Conservation (phyloP, 2,329 filamentous ascomycete species). For the Ascomycota sp. region DNA sequence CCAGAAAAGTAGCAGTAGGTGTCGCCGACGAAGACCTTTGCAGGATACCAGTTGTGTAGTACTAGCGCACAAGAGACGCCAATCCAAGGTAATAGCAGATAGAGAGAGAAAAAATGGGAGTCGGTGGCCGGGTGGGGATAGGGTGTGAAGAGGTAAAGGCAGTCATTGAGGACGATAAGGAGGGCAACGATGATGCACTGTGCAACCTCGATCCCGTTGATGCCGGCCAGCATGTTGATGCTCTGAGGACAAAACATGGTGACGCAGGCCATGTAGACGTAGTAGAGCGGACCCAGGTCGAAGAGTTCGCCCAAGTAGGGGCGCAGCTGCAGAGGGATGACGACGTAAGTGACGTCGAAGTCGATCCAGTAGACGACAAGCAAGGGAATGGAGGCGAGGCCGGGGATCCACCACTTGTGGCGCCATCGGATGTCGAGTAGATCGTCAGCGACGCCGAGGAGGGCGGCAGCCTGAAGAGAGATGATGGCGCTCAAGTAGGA, state of each 20-base stretch:
- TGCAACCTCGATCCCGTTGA: constrained; percentile 92
- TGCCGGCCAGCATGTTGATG: constrained; percentile 99
- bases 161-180: constrained; percentile 70
- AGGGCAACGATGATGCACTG: constrained; percentile 82
- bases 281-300: constrained; percentile 70
- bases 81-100: constrained; percentile 82
- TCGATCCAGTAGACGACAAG: constrained; percentile 96
- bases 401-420: constrained; percentile 96
- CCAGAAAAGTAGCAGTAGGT: constrained; percentile 99
- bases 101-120: constrained; percentile 88
- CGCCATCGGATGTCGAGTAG: constrained; percentile 97
- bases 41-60: constrained; percentile 88
- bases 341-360: constrained; percentile 89
- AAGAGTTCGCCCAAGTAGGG: constrained; percentile 70
- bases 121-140: constrained; percentile 89
- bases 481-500: constrained; percentile 89
- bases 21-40: constrained; percentile 88
- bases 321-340: constrained; percentile 71
- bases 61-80: constrained; percentile 77
- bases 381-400: constrained; percentile 79
- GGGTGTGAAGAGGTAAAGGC: constrained; percentile 63
- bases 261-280: constrained; percentile 88
- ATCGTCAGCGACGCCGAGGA: constrained; percentile 87
- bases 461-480: constrained; percentile 73
- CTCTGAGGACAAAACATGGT: constrained; percentile 97